Conservation (phyloP, 805 yeast genomes). For the Brettanomyces nanus region DNA sequence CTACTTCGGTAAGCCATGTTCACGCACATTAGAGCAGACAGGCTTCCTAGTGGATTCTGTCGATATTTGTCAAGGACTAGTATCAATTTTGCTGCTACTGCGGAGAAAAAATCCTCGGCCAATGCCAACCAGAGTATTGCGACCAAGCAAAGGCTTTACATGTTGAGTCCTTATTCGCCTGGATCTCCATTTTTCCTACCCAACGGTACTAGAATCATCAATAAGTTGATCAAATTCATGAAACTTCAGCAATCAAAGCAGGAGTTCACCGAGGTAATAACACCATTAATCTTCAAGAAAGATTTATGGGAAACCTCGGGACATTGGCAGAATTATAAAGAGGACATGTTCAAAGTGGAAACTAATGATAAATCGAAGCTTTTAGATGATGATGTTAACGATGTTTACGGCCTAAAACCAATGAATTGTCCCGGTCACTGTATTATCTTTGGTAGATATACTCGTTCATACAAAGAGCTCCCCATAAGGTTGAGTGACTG, state of each 20-base stretch:
- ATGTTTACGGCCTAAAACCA: slow-evolving; percentile 69
- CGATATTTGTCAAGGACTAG: too few species aligned
- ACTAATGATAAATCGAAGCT: slow-evolving; percentile 36
- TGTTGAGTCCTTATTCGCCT: slow-evolving; percentile 76
- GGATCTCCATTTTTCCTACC: slow-evolving; percentile 92
- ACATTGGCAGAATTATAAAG: slow-evolving; percentile 92
- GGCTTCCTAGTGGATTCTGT: too few species aligned
- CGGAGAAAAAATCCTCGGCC: slow-evolving; percentile 12
- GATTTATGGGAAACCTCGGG: slow-evolving; percentile 87
- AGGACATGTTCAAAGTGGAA: slow-evolving; percentile 87
- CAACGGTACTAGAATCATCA: slow-evolving; percentile 82
- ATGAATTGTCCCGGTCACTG: slow-evolving; percentile 58
- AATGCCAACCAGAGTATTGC: slow-evolving; percentile 38
- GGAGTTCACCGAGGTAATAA: slow-evolving; percentile 87
- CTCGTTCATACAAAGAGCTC: slow-evolving; percentile 75
- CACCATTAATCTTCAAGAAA: slow-evolving; percentile 81
- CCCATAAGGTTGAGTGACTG: slow-evolving; percentile 86
- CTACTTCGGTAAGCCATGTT: too few species aligned
- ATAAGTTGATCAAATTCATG: slow-evolving; percentile 74
- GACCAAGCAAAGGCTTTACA: slow-evolving; percentile 63
- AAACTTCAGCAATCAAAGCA: slow-evolving; percentile 70
- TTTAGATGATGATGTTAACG: slow-evolving; percentile 30
- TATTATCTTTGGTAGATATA: slow-evolving; percentile 63
- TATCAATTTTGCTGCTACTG: too few species aligned
- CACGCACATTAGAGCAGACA: too few species aligned